Evolutionary conservation across 208 protist genomes (phyloP), one percentile per base, ranked within the genome.

Genomic region (Hexamita inflata): DNA sequence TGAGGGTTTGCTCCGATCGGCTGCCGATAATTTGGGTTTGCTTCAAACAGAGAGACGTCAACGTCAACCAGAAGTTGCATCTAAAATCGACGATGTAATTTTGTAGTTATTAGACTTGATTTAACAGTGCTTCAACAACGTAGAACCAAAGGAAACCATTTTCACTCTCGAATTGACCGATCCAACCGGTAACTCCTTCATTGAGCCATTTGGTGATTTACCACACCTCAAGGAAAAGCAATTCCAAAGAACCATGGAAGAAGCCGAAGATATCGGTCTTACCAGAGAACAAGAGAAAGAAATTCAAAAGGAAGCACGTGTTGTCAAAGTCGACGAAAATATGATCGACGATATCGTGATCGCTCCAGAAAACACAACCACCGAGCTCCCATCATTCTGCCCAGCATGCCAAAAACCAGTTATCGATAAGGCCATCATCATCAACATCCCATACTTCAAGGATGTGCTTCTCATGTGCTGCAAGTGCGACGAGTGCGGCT

Each of bases 391-490:
- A 1, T 30, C 41, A 32, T 0, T 1, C 0, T 81, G 78, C 35
- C 62, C 60, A 35, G 24, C 11, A 0, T 81, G 78, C 38, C 1
- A 62, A 15, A 30, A 35, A 24, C 15, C 35, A 1, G 32, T 32
- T n/a, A 24, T 75, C 0, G 1, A 64, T 2, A 13, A 65, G 26
- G 42, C 92, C 82, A 81, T 92, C 57, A 76, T 90, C 76, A 85
- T 84, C 53, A 80, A 91, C 41, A 94, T 95, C 59, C 92, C 92
- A 2, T 87, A 92, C 79, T 95, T 95, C 83, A 95, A 94, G 75
- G 85, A 94, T 70, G 90, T 89, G 0, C 76, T 94, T 39, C 89
- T 95, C 58, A 92, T 94, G 88, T 85, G 88, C 42, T 93, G 91
- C 77, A 85, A 82, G 39, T 95, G 92, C 78, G 88, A 92, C 32